Percentiles rank a stretch among this genome's conserved stretches.
phyloP scores from a whole-genome alignment of 805 yeast genomes.

The Millerozyma miso region DNA sequence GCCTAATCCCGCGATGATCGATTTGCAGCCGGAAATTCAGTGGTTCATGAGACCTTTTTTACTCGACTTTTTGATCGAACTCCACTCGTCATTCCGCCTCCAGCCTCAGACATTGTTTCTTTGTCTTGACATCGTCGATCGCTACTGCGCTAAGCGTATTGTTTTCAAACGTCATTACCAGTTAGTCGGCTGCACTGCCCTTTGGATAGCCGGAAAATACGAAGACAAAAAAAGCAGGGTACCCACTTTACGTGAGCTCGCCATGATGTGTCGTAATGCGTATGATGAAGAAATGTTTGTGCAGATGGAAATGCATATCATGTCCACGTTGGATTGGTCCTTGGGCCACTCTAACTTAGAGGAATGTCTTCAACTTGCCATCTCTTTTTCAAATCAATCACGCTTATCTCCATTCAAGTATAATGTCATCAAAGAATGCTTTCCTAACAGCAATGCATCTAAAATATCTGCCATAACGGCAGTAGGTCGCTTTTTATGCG shows the following conservation, averaged over 20 bases:
- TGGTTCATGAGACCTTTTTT: constrained; percentile 47
- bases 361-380: constrained; percentile 46
- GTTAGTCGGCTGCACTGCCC: constrained; percentile 44
- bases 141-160: constrained; percentile 43
- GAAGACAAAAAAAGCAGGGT: constrained; percentile 59
- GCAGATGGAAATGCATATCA: constrained; percentile 63
- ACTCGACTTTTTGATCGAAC: constrained; percentile 40
- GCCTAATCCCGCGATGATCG: constrained; percentile 51
- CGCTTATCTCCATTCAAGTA: constrained; percentile 23
- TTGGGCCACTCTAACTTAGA: constrained; percentile 48
- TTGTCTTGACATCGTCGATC: constrained; percentile 42
- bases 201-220: constrained; percentile 48
- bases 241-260: constrained; percentile 51
- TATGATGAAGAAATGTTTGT: constrained; percentile 52
- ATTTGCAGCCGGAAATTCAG: constrained; percentile 44
- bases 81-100: constrained; percentile 37
- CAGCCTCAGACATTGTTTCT: constrained; percentile 42
- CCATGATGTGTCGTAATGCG: constrained; percentile 54
- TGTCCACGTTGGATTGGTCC: constrained; percentile 56
- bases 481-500: constrained; percentile 51
- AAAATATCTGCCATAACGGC: constrained; percentile 52
- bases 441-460: constrained; percentile 15
- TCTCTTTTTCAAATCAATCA: constrained; percentile 13
- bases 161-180: constrained; percentile 46
- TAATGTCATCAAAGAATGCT: constrained; percentile 10